A percentile compares a stretch with the other conserved stretches of the same genome.
Evolutionary conservation across 768 basidiomycete genomes (phyloP).

Genomic region (Lactarius quietus): DNA sequence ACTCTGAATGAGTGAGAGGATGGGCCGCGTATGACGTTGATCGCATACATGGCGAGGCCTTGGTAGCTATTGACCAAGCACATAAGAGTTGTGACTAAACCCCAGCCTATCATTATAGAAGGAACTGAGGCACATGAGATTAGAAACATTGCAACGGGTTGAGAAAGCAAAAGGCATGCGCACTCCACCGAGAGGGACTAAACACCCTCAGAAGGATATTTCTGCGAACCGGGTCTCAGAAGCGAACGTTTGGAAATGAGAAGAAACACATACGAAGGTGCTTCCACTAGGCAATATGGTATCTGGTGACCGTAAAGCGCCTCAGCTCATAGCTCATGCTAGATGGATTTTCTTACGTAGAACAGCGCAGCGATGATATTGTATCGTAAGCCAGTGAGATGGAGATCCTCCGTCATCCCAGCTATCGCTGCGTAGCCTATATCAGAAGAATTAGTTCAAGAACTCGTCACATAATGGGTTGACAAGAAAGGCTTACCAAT

Average conservation of each 20-base stretch:
- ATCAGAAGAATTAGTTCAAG: not conserved
- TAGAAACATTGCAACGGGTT: not conserved
- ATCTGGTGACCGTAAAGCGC: constrained; percentile 27
- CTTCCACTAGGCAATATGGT: constrained; percentile 38
- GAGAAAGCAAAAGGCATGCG: constrained; percentile 10
- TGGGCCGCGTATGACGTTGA: not conserved
- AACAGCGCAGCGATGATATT: constrained; percentile 40
- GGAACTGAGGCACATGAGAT: constrained; percentile 35
- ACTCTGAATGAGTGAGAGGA: not conserved
- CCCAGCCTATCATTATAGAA: constrained; percentile 40
- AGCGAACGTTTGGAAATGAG: not conserved
- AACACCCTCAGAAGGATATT: constrained; percentile 39
- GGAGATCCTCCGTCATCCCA: constrained; percentile 40
- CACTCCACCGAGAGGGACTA: constrained; percentile 38
- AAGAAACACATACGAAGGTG: constrained; percentile 35
- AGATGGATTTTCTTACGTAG: constrained; percentile 30
- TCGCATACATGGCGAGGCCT: constrained; percentile 34
- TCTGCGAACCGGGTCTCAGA: constrained; percentile 25
- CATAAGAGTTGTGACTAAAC: constrained; percentile 39
- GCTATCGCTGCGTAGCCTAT: constrained; percentile 35
- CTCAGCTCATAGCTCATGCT: not conserved
- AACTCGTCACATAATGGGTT: not conserved
- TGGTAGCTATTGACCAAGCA: constrained; percentile 36
- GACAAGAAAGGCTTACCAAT: constrained; percentile 11
- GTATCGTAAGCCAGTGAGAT: constrained; percentile 36